Conservation (phyloP, 495 filamentous ascomycete genomes). For the Daldinia loculata region DNA sequence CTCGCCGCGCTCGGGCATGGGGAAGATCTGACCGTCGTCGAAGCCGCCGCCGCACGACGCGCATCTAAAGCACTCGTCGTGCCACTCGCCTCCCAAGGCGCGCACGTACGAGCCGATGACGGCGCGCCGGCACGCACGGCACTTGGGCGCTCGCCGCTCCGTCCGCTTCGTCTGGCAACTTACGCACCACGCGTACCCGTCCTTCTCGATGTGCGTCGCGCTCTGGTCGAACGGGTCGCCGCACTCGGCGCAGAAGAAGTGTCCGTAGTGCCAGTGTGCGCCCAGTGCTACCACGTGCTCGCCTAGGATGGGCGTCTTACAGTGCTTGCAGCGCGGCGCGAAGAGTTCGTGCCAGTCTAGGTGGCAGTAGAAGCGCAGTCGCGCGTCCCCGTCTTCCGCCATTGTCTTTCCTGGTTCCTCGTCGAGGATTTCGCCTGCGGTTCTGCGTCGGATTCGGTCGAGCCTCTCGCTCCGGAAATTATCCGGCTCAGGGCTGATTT, state of each 20-base stretch:
- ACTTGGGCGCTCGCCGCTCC: conserved; percentile 75
- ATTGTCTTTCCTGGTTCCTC: conserved; percentile 66
- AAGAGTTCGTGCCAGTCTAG: conserved; percentile 97
- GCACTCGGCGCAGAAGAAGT: conserved; percentile 99
- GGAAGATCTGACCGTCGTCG: conserved; percentile 65
- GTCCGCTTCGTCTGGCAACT: conserved; percentile 91
- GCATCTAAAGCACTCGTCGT: conserved; percentile 89
- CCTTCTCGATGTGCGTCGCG: conserved; percentile 94
- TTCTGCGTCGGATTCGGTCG: conserved; percentile 68
- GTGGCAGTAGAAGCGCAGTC: conserved; percentile 92
- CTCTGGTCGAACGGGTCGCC: conserved; percentile 88
- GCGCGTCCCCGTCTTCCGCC: conserved; percentile 71
- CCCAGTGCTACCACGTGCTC: conserved; percentile 94
- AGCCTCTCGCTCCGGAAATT: conserved; percentile 72
- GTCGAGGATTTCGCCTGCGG: conserved; percentile 65
- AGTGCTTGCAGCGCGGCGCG: conserved; percentile 92
- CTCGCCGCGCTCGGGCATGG: conserved; percentile 53
- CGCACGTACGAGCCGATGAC: conserved; percentile 87
- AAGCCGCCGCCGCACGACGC: conserved; percentile 60
- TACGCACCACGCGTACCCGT: conserved; percentile 99
- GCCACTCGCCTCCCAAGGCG: conserved; percentile 93
- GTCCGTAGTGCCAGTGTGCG: conserved; percentile 93
- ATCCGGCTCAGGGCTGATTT: conserved; percentile 92
- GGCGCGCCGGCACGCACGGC: conserved; percentile 81
- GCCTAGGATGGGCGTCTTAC: conserved; percentile 97